A percentile compares a stretch with the other conserved stretches of the same genome.
These are phyloP conservation scores for Elaeis oleifera DNA, from an alignment of 202 grass and related monocot genomes.

Conservation along the genomic window DNA sequence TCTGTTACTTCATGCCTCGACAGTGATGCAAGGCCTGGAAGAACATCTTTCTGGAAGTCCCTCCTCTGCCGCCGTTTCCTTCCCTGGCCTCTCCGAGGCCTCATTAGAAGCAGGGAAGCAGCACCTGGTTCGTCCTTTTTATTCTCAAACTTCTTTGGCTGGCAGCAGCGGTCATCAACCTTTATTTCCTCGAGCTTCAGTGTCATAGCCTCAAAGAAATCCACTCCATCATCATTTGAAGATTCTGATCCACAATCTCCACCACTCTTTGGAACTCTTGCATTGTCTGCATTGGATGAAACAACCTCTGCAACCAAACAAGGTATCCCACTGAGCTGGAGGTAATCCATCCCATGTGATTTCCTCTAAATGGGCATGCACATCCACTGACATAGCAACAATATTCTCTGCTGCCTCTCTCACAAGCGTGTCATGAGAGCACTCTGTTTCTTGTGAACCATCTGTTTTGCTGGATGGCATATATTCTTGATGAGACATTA, in stretches of 20 bases:
- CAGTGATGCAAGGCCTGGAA: conserved; percentile 41
- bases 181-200: conserved; percentile 47
- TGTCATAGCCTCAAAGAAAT: conserved; percentile 49
- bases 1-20: conserved; percentile 45
- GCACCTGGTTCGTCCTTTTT: conserved; percentile 15
- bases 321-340: conserved; percentile 27
- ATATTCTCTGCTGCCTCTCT: conserved; percentile 41
- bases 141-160: conserved; percentile 13
- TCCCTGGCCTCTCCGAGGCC: conserved; percentile 39
- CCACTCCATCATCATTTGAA: conserved; percentile 23
- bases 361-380: background rate
- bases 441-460: conserved; percentile 17
- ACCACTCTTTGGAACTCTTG: background rate
- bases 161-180: conserved; percentile 12
- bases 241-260: background rate
- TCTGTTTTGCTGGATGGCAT: background rate
- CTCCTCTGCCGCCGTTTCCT: conserved; percentile 35
- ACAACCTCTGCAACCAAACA: conserved; percentile 54
- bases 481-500: conserved; percentile 2
- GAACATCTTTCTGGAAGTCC: conserved; percentile 61
- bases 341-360: background rate
- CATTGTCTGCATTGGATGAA: conserved; percentile 17
- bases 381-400: conserved; percentile 32
- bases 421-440: conserved; percentile 25
- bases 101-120: conserved; percentile 24